Evolutionary conservation across 176 grass and related monocot genomes (phyloP).

Genomic region (Canna indica): DNA sequence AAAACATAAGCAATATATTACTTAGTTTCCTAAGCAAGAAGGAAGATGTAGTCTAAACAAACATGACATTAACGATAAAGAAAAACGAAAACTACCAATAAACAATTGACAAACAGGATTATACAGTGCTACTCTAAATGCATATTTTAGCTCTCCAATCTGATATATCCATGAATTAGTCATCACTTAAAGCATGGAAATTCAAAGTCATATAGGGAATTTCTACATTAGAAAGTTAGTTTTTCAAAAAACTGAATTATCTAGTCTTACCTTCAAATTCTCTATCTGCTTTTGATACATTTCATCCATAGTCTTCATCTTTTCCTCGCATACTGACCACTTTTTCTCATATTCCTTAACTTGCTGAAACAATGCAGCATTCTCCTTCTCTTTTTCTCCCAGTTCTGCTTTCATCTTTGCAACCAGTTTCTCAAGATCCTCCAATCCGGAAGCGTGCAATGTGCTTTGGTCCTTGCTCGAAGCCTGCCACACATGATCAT

Average conservation of each 20-base stretch:
- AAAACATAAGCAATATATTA: no score
- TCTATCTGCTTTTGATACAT: constrained; percentile 30
- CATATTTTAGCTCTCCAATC: no score
- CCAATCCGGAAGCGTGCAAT: background rate
- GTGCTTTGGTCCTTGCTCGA: background rate
- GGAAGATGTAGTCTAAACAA: no score
- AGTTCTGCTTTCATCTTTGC: constrained; percentile 23
- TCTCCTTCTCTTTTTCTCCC: constrained; percentile 31
- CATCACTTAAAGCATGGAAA: no score
- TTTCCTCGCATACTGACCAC: constrained; percentile 44
- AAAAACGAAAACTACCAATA: no score
- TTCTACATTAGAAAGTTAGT: background rate
- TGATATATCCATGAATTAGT: no score
- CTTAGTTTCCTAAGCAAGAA: background rate
- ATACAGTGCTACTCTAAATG: no score
- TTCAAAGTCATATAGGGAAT: no score
- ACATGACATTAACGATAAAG: background rate
- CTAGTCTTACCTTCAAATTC: constrained; percentile 17
- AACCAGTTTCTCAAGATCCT: constrained; percentile 28
- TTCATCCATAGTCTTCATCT: constrained; percentile 37
- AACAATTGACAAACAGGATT: no score
- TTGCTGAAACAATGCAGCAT: constrained; percentile 21
- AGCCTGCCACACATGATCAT: background rate
- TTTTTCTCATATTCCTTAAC: constrained; percentile 31
- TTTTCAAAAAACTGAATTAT: background rate